Percentiles rank a stretch among this genome's conserved stretches.
phyloP scores from a whole-genome alignment of 495 filamentous ascomycete genomes.

The Talaromyces nanjingensis region DNA sequence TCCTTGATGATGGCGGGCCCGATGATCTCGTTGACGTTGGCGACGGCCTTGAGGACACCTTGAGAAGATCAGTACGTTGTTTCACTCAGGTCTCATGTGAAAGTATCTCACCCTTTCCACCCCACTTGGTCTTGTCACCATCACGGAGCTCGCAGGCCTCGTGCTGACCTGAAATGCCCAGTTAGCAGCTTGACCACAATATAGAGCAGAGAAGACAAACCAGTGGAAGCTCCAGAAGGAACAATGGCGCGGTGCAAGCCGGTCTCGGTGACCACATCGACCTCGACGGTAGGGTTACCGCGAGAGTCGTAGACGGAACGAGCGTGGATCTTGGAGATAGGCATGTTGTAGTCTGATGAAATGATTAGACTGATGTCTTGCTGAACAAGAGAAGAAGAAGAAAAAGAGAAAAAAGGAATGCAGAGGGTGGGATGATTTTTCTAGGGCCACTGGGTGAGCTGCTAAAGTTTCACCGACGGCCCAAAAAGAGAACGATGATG shows the following conservation, averaged over 20 bases:
- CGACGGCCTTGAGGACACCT: constrained; percentile 87
- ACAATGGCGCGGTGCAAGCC: constrained; percentile 98
- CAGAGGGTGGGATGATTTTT: constrained; percentile 11
- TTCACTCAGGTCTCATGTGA: constrained; percentile 12
- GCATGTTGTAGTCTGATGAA: constrained; percentile 54
- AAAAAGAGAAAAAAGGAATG: constrained; percentile 16
- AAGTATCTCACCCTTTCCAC: constrained; percentile 68
- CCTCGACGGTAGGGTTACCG: constrained; percentile 93
- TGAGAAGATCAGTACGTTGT: constrained; percentile 13
- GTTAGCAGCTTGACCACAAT: too few species aligned
- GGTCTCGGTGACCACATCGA: constrained; percentile 92
- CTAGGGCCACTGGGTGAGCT: constrained; percentile 9
- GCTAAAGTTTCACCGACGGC: constrained; percentile 40
- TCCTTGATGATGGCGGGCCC: constrained; percentile 87
- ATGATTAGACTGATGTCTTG: not conserved
- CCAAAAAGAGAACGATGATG: constrained; percentile 33
- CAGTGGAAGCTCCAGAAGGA: constrained; percentile 94
- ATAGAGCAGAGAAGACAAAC: constrained; percentile 48
- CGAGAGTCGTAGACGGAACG: constrained; percentile 99
- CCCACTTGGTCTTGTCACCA: constrained; percentile 96
- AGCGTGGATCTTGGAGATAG: constrained; percentile 97
- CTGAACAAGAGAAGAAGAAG: not conserved
- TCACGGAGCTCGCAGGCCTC: constrained; percentile 99
- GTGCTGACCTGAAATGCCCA: too few species aligned
- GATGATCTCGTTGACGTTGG: constrained; percentile 92